These are phyloP conservation scores for Ambispora gerdemannii DNA, from an alignment of 192 early-diverging fungal genomes.

Conservation along the genomic window DNA sequence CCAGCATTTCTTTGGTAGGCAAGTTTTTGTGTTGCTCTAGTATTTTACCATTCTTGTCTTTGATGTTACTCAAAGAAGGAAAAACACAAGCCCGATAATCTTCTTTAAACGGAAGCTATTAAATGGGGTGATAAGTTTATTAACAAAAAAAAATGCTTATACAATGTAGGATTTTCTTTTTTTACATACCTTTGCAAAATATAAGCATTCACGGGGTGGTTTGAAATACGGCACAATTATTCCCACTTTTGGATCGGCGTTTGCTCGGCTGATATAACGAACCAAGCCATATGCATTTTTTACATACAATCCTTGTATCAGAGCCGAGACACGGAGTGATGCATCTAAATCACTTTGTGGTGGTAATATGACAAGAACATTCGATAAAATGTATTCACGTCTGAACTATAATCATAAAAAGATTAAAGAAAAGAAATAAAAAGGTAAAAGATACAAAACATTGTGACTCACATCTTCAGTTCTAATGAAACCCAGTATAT, in stretches of 20 bases:
- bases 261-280: slow-evolving; percentile 53
- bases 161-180: too few relatives aligned
- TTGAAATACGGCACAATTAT: slow-evolving; percentile 54
- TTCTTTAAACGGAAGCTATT: slow-evolving; percentile 64
- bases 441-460: not conserved
- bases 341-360: slow-evolving; percentile 40
- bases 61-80: slow-evolving; percentile 46
- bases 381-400: slow-evolving; percentile 52
- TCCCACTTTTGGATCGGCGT: slow-evolving; percentile 60
- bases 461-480: slow-evolving; percentile 44
- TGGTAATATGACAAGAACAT: slow-evolving; percentile 51
- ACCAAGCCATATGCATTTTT: slow-evolving; percentile 54
- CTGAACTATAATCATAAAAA: slow-evolving; percentile 44
- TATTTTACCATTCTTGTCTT: slow-evolving; percentile 41
- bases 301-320: slow-evolving; percentile 51
- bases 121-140: not conserved
- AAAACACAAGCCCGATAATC: slow-evolving; percentile 58
- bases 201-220: slow-evolving; percentile 40
- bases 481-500: slow-evolving; percentile 59
- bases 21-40: slow-evolving; percentile 43
- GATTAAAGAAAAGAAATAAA: not conserved
- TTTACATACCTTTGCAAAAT: slow-evolving; percentile 41
- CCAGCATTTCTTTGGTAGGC: slow-evolving; percentile 50
- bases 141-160: not conserved
- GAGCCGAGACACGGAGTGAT: slow-evolving; percentile 45